A percentile compares a stretch with the other conserved stretches of the same genome.
Evolutionary conservation across 345 rosid species (phyloP).

Genomic region (Sisymbrium irio): DNA sequence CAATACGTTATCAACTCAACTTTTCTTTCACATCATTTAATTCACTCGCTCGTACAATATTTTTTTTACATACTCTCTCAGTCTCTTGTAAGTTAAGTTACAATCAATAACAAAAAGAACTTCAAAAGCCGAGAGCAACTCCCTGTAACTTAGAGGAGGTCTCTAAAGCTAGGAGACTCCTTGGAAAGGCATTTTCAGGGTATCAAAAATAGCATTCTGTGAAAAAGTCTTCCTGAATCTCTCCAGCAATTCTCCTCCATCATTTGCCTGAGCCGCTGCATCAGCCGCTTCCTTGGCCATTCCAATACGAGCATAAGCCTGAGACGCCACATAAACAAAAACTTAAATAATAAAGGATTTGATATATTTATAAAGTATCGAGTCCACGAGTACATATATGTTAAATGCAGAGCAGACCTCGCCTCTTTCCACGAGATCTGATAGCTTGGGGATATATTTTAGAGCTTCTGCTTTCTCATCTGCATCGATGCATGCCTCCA

Average conservation of each 20-base stretch:
- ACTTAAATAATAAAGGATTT: background rate
- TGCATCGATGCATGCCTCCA: slow-evolving; percentile 90
- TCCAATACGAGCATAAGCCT: slow-evolving; percentile 93
- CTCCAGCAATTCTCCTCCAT: slow-evolving; percentile 94
- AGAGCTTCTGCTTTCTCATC: slow-evolving; percentile 90
- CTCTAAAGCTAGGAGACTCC: slow-evolving; percentile 50
- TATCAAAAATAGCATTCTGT: slow-evolving; percentile 87
- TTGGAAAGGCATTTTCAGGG: slow-evolving; percentile 81
- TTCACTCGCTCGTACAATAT: background rate
- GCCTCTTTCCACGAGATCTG: slow-evolving; percentile 86
- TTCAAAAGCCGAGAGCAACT: background rate
- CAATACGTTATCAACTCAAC: background rate
- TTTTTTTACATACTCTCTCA: slow-evolving; percentile 12
- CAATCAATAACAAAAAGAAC: slow-evolving; percentile 19
- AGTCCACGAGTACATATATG: background rate
- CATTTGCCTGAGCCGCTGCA: slow-evolving; percentile 92
- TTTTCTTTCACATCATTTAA: slow-evolving; percentile 1
- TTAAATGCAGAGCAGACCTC: slow-evolving; percentile 51
- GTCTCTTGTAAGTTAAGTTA: slow-evolving; percentile 20
- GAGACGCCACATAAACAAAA: slow-evolving; percentile 8
- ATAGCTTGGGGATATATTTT: slow-evolving; percentile 87
- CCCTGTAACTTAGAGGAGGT: background rate
- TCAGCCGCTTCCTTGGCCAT: slow-evolving; percentile 99
- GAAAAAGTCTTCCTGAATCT: slow-evolving; percentile 77
- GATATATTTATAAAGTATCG: background rate